These are phyloP conservation scores for Coprinopsis marcescibilis DNA, from an alignment of 768 basidiomycete species.

Conservation along the genomic window DNA sequence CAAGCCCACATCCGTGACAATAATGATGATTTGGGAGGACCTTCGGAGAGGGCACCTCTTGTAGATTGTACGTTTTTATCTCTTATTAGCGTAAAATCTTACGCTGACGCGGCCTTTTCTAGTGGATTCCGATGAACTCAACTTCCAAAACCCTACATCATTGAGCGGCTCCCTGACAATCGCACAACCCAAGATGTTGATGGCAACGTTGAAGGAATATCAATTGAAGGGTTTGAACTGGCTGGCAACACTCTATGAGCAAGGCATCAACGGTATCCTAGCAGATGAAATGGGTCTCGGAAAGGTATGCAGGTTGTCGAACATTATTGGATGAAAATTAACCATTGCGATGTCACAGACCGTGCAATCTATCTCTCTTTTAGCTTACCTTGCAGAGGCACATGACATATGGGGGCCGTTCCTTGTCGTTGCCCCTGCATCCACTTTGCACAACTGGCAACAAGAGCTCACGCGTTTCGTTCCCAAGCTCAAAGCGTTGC, in stretches of 20 bases:
- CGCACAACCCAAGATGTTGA: constrained; percentile 90
- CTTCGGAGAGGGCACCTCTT: constrained; percentile 37
- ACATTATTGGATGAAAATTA: constrained; percentile 3
- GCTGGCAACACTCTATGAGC: constrained; percentile 96
- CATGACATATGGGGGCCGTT: constrained; percentile 99
- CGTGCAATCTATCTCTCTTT: constrained; percentile 93
- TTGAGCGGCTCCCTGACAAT: constrained; percentile 80
- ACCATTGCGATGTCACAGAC: constrained; percentile 46
- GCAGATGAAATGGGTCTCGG: constrained; percentile 99
- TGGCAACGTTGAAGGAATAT: constrained; percentile 96
- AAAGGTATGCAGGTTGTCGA: constrained; percentile 44
- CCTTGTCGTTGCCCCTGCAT: constrained; percentile 94
- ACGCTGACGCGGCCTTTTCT: constrained; percentile 1
- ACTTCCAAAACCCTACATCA: constrained; percentile 98
- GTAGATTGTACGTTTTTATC: constrained; percentile 58
- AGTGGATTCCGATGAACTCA: constrained; percentile 96
- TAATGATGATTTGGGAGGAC: constrained; percentile 29
- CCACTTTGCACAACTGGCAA: constrained; percentile 99
- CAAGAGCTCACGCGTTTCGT: constrained; percentile 97
- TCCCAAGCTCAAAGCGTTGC: constrained; percentile 86
- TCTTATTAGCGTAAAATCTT: constrained; percentile 7
- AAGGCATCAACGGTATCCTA: constrained; percentile 98
- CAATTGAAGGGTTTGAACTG: constrained; percentile 97
- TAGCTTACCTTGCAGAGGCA: constrained; percentile 93
- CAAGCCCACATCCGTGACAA: constrained; percentile 41